phyloP scores from a whole-genome alignment of 768 basidiomycete species.

The Auriscalpium orientale region DNA sequence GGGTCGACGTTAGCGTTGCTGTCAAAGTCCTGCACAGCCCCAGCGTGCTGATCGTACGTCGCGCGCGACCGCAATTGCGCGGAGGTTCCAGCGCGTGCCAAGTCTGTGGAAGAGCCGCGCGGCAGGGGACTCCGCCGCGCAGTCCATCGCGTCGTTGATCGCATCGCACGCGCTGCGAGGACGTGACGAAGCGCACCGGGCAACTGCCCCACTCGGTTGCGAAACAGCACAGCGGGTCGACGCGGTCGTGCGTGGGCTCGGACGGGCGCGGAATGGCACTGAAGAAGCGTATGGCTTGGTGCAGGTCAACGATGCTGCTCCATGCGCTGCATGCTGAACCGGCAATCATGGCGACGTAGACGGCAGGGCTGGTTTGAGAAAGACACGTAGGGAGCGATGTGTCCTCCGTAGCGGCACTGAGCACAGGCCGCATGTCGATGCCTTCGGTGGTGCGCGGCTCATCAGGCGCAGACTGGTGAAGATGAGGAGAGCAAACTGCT shows the following conservation, averaged over 20 bases:
- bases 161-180: slow-evolving; percentile 8
- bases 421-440: background rate
- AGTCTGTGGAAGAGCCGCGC: slow-evolving; percentile 7
- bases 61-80: background rate
- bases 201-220: slow-evolving; percentile 7
- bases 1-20: too few relatives aligned
- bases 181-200: slow-evolving; percentile 6
- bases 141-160: slow-evolving; percentile 5
- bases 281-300: slow-evolving; percentile 1
- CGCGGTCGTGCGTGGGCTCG: background rate
- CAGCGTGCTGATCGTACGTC: too few relatives aligned
- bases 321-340: slow-evolving; percentile 1
- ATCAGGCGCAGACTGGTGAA: too few relatives aligned
- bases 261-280: background rate
- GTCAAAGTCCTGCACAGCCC: too few relatives aligned
- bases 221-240: slow-evolving; percentile 13
- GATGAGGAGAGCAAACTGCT: too few relatives aligned
- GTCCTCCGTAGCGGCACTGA: too few relatives aligned
- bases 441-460: slow-evolving; percentile 2
- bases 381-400: background rate
- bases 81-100: slow-evolving; percentile 9
- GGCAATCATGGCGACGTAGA: background rate
- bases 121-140: background rate
- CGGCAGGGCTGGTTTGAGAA: background rate
- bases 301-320: background rate